Evolutionary conservation across 208 protist species (phyloP), one percentile per base, ranked within the genome.

Genomic region (Acanthamoeba royreba): DNA sequence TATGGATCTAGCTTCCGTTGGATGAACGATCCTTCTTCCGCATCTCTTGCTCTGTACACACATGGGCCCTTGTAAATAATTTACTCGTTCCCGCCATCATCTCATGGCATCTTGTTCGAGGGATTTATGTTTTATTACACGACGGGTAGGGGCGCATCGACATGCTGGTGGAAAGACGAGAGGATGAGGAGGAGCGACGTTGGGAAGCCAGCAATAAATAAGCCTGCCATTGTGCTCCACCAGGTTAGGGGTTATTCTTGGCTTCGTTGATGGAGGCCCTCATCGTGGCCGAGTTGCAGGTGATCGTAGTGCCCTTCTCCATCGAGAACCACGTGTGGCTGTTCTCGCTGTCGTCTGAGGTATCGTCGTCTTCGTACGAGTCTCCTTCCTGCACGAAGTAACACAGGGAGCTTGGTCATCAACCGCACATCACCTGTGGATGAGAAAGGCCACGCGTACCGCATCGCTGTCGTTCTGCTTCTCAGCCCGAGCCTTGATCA

Each of bases 261-360:
- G 40, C 77, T 9, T 86, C 77, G 77, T 22, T 35, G 77, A 58
- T 86, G 77, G 46, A 22, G 1, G 77, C 77, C 77, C 40, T 86
- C 77, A 86, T 86, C 43, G 77, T 86, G 77, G 40, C 28, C n/a
- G 77, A 86, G 77, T 86, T 86, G 43, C 40, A 86, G 42, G 77
- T 58, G 42, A 86, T 38, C 11, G 53, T 55, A 3, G 77, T n/a
- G 4, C 77, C 77, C 46, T 47, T 47, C 77, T 86, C 77, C 43
- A 86, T 22, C 43, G 77, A 86, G 77, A 86, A 86, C 77, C 77
- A 86, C 63, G 63, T 74, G 63, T 74, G 63, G 63, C 63, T 74
- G 63, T 74, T 40, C 63, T 74, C 63, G 31, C 63, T 74, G 63
- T 74, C 63, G 1, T 74, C 63, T 17, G 63, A 74, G 15, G 1